phyloP scores from a whole-genome alignment of 169 alveolate species.

The Amoebophrya sp. region DNA sequence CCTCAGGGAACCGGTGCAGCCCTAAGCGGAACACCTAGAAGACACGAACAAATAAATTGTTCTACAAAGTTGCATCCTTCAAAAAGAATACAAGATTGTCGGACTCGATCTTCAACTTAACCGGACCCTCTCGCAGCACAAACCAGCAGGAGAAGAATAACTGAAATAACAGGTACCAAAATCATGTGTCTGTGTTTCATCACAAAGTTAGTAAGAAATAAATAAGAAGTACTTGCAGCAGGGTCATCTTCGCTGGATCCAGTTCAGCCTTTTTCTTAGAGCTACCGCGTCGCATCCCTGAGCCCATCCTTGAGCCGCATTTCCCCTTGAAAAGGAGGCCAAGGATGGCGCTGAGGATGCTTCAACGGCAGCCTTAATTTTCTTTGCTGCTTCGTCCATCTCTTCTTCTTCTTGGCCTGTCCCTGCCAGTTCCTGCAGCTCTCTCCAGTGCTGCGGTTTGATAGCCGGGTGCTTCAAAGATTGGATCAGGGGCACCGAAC shows the following conservation, averaged over 20 bases:
- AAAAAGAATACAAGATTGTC: conserved; percentile 35
- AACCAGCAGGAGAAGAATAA: too few relatives aligned
- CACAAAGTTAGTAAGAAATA: conserved; percentile 29
- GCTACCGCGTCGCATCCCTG: too few relatives aligned
- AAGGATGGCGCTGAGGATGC: too few relatives aligned
- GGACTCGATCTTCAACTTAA: conserved; percentile 67
- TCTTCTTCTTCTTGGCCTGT: conserved; percentile 47
- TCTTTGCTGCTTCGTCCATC: not conserved
- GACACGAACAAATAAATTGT: too few relatives aligned
- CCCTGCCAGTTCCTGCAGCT: conserved; percentile 71
- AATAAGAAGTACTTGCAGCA: conserved; percentile 34
- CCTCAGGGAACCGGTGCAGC: conserved; percentile 72
- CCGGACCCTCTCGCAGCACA: conserved; percentile 53
- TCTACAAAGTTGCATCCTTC: not conserved
- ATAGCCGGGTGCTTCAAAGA: conserved; percentile 76
- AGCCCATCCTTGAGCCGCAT: too few relatives aligned
- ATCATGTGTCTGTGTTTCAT: not conserved
- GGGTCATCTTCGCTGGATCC: conserved; percentile 42
- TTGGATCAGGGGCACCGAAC: conserved; percentile 72
- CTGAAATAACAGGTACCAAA: not conserved
- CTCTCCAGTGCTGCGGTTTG: conserved; percentile 84
- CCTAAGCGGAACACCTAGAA: conserved; percentile 73
- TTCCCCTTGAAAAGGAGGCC: too few relatives aligned
- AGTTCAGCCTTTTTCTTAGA: conserved; percentile 26
- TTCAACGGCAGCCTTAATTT: too few relatives aligned